phyloP scores from a whole-genome alignment of 2,329 filamentous ascomycete genomes.

The Ramularia collo-cygni region DNA sequence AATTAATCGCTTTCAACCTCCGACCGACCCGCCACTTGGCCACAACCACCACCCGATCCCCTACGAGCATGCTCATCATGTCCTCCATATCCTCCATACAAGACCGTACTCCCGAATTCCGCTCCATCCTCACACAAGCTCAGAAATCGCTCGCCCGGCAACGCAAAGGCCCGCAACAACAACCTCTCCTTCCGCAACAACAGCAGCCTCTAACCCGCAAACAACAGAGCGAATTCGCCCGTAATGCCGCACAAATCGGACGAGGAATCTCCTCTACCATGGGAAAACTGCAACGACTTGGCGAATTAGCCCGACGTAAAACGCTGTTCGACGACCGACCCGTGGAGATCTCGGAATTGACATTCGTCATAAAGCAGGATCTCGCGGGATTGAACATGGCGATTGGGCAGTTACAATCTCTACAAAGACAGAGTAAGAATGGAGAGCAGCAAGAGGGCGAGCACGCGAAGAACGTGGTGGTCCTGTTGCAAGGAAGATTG shows the following conservation, averaged over 20 bases:
- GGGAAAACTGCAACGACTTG: conserved; percentile 88
- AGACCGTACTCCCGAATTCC: conserved; percentile 94
- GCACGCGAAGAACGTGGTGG: conserved; percentile 95
- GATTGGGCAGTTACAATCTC: conserved; percentile 72
- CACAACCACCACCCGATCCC: conserved; percentile 9
- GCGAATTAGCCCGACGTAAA: conserved; percentile 89
- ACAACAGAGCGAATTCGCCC: conserved; percentile 80
- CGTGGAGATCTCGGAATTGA: conserved; percentile 94
- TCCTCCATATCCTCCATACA: conserved; percentile 65
- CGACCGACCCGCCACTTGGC: conserved; percentile 14
- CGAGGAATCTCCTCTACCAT: conserved; percentile 86
- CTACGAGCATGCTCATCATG: conserved; percentile 35
- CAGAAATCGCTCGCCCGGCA: conserved; percentile 57
- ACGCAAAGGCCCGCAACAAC: conserved; percentile 66
- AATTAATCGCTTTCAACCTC: no score
- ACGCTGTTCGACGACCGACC: conserved; percentile 96
- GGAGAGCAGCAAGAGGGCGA: conserved; percentile 71
- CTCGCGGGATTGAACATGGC: conserved; percentile 78
- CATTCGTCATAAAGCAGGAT: conserved; percentile 97
- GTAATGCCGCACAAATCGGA: conserved; percentile 84
- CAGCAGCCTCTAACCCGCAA: conserved; percentile 24
- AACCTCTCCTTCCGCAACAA: conserved; percentile 62
- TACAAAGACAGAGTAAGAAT: conserved; percentile 65
- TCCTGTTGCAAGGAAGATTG: conserved; percentile 82
- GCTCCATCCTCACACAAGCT: conserved; percentile 77